Base-by-base conservation (phyloP, 306 rosid species). In the Sechiopsis laciniata region DNA sequence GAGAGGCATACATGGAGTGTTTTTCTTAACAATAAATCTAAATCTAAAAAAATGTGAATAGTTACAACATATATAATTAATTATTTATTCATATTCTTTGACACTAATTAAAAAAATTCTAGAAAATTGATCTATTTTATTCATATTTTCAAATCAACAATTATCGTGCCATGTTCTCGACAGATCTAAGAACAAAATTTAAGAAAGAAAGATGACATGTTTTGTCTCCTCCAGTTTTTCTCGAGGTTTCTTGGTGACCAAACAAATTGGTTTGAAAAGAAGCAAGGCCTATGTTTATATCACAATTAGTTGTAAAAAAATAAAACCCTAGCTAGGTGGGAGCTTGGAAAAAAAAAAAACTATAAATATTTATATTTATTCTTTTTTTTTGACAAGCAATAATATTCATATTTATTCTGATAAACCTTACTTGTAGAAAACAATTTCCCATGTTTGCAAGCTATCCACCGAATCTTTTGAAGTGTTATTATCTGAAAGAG, bases 371-470 rank as follows among this genome's bases (percentile, higher is more conserved):
- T 22, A 69, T 50, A 50, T 68, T 66, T 11, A 67, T 40, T 10
- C 42, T 66, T 40, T 10, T 65, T 66, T 45, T n/a, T n/a, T n/a
- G n/a, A n/a, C n/a, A n/a, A n/a, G n/a, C n/a, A n/a, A n/a, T n/a
- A 22, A 69, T 32, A 32, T 32, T 32, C 22, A 69, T 50, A 50
- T 68, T 66, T 11, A 67, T 40, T 69, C 45, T 24, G 59, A 69
- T 69, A 50, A 88, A 90, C 86, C 82, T 83, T 89, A 80, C 96
- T 92, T 87, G 96, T 83, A 87, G 88, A 85, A 92, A 85, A 81
- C 96, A 87, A 85, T 88, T 84, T 92, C 95, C 95, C 80, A 83
- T 79, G 54, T 76, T 78, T 85, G 83, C 85, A 92, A 92, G 92
- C 81, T 79, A 88, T 86, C 88, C 81, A 52, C 74, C 82, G 89